Conservation (phyloP, 148 eudicot species). For the Silene uniflora region DNA sequence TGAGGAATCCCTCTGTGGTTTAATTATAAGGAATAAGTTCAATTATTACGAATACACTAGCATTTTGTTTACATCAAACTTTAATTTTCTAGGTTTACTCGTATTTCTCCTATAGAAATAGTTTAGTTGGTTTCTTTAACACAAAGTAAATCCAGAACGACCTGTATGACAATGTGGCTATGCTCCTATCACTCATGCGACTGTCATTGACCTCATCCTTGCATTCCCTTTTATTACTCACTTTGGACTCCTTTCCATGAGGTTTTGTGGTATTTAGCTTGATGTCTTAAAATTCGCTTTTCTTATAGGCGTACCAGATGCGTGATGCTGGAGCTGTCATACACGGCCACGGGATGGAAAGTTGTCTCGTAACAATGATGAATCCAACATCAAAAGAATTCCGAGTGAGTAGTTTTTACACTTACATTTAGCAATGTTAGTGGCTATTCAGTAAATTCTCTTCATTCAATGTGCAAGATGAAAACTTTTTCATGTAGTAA, state of each 20-base stretch:
- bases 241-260: background rate
- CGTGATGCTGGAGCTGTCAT: conserved; percentile 95
- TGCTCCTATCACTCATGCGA: background rate
- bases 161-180: background rate
- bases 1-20: too few species aligned
- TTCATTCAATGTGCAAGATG: background rate
- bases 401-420: conserved; percentile 43
- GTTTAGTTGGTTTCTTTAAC: background rate
- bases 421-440: conserved; percentile 1
- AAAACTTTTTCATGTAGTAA: background rate
- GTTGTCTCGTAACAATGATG: conserved; percentile 89
- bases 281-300: background rate
- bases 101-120: background rate
- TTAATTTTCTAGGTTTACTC: background rate
- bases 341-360: conserved; percentile 98
- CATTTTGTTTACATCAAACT: too few species aligned
- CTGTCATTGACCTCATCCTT: background rate
- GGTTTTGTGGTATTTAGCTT: background rate
- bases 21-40: too few species aligned
- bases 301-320: conserved; percentile 75
- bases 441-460: conserved; percentile 1
- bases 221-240: background rate
- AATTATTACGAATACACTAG: too few species aligned
- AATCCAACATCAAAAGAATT: conserved; percentile 83
- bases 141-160: background rate